Percentiles rank a stretch among this genome's conserved stretches.
These are phyloP conservation scores for Kockiozyma suomiensis DNA, from an alignment of 805 yeast species.

Conservation along the genomic window DNA sequence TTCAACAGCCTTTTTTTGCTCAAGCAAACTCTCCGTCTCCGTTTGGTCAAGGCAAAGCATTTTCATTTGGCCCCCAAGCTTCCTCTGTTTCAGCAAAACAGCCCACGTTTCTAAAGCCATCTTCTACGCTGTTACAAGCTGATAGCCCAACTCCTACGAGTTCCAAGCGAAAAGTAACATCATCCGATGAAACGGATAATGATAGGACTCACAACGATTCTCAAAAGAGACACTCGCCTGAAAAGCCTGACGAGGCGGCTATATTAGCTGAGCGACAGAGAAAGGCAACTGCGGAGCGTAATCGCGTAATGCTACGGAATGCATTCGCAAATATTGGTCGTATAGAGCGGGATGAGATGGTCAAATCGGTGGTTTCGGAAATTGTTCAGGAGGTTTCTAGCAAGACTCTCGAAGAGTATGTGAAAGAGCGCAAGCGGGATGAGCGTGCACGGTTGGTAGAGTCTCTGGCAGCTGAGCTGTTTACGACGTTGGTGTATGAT, in stretches of 20 bases:
- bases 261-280: background rate
- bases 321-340: background rate
- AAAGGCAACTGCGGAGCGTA: slow-evolving; percentile 4
- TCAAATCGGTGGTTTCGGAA: slow-evolving; percentile 18
- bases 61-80: background rate
- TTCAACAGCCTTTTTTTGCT: background rate
- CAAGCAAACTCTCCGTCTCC: background rate
- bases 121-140: too few relatives aligned
- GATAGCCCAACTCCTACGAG: too few relatives aligned
- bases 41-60: background rate
- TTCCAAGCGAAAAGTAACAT: background rate
- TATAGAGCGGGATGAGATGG: slow-evolving; percentile 9
- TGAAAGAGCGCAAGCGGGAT: slow-evolving; percentile 35
- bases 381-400: slow-evolving; percentile 26
- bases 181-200: background rate
- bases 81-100: background rate
- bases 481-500: slow-evolving; percentile 63
- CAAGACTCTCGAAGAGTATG: slow-evolving; percentile 14
- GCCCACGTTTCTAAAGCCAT: too few relatives aligned
- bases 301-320: background rate
- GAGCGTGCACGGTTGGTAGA: slow-evolving; percentile 40
- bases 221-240: background rate
- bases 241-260: background rate
- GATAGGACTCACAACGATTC: background rate
- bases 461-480: slow-evolving; percentile 55